A percentile compares a stretch with the other conserved stretches of the same genome.
These are phyloP conservation scores for Fraxinus excelsior DNA, from an alignment of 257 asterid genomes.

Conservation along the genomic window DNA sequence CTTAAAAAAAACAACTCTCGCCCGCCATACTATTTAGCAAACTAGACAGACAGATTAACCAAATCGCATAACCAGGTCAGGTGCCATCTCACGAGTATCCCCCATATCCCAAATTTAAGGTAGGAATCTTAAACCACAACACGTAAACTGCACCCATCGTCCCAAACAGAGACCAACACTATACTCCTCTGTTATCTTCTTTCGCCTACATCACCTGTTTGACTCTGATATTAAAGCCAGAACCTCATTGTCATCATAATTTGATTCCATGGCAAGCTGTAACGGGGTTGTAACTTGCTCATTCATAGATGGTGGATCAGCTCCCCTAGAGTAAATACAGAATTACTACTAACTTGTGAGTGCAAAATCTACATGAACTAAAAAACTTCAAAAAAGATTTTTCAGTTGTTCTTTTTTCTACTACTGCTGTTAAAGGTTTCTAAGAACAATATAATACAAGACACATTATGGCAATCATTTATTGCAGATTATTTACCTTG, in stretches of 20 bases:
- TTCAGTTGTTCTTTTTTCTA: neutral
- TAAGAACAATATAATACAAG: neutral
- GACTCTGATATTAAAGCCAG: constrained; percentile 60
- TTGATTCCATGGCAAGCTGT: constrained; percentile 65
- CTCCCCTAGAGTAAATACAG: constrained; percentile 65
- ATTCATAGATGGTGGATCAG: constrained; percentile 68
- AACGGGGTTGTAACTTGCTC: constrained; percentile 62
- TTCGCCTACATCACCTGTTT: constrained; percentile 20
- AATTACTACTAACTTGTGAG: neutral
- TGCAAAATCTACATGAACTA: neutral
- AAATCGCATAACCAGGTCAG: constrained; percentile 19
- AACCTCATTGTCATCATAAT: constrained; percentile 66
- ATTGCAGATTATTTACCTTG: constrained; percentile 54
- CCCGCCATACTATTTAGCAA: constrained; percentile 12
- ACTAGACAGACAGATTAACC: neutral
- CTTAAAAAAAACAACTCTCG: constrained; percentile 22
- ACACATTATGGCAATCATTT: constrained; percentile 4
- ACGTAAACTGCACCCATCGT: too few species aligned
- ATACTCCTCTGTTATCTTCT: too few species aligned
- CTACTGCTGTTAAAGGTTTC: neutral
- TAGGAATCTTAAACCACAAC: too few species aligned
- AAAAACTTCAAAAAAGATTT: neutral
- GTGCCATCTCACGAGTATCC: constrained; percentile 16
- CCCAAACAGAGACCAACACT: too few species aligned
- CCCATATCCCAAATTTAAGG: constrained; percentile 18